A percentile compares a stretch with the other conserved stretches of the same genome.
Evolutionary conservation across 352 stramenopile species (phyloP).

Genomic region (Phytophthora sojae): DNA sequence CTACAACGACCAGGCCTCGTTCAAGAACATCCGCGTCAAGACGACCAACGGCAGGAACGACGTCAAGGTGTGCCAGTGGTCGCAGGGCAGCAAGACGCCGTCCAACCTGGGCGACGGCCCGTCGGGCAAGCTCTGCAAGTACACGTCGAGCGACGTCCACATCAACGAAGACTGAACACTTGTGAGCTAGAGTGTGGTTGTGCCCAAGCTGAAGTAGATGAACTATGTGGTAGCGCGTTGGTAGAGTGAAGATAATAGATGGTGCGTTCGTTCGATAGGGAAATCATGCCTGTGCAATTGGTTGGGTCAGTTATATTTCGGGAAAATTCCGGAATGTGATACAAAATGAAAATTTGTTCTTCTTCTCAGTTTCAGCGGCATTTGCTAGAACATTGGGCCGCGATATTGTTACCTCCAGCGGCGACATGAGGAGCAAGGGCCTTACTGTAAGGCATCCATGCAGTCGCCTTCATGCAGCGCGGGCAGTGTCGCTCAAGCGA

Average conservation of each 20-base stretch:
- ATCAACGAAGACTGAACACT: conserved; percentile 30
- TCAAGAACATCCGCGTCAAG: conserved; percentile 35
- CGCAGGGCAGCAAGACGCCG: conserved; percentile 22
- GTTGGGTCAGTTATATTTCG: too few relatives aligned
- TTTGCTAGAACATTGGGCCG: too few relatives aligned
- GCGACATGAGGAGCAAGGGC: too few relatives aligned
- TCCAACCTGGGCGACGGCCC: conserved; percentile 24
- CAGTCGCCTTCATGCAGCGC: too few relatives aligned
- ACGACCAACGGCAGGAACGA: conserved; percentile 15
- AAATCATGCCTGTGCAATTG: background rate
- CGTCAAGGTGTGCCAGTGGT: conserved; percentile 25
- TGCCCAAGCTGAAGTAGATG: background rate
- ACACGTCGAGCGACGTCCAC: conserved; percentile 25
- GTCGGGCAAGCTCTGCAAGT: conserved; percentile 24
- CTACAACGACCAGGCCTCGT: conserved; percentile 32
- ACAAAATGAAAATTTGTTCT: too few relatives aligned
- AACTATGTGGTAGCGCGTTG: background rate
- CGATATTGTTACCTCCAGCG: too few relatives aligned
- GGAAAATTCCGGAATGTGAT: too few relatives aligned
- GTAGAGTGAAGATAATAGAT: conserved; percentile 8
- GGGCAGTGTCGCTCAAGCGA: too few relatives aligned
- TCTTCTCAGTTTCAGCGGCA: too few relatives aligned
- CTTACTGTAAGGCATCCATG: too few relatives aligned
- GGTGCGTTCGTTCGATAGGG: conserved; percentile 4
- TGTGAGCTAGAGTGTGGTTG: background rate